Percentiles rank a stretch among this genome's conserved stretches.
Evolutionary conservation across 2,329 filamentous ascomycete species (phyloP).

Genomic region (Dichotomopilus funicola): DNA sequence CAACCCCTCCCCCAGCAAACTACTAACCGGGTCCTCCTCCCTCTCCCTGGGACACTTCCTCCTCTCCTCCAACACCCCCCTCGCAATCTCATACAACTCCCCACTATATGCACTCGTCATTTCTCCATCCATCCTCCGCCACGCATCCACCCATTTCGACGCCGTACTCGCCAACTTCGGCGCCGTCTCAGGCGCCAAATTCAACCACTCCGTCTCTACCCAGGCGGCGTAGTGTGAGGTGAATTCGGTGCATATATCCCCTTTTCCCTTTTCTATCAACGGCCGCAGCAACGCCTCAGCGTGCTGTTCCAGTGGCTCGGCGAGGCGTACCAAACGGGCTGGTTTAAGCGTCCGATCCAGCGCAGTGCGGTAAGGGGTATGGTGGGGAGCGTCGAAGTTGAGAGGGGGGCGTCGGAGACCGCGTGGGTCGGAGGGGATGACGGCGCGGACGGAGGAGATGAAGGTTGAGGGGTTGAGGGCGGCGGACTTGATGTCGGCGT

Average conservation of each 20-base stretch:
- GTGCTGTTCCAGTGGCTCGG: neutral
- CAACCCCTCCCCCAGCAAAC: slow-evolving; percentile 1
- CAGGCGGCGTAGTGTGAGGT: slow-evolving; percentile 1
- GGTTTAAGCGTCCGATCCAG: slow-evolving; percentile 2
- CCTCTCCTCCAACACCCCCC: neutral
- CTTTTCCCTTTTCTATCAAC: neutral
- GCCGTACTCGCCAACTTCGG: neutral
- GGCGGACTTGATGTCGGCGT: slow-evolving; percentile 1
- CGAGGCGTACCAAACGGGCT: neutral
- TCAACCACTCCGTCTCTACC: slow-evolving; percentile 5
- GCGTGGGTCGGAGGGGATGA: slow-evolving; percentile 12
- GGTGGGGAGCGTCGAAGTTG: slow-evolving; percentile 4
- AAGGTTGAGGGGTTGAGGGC: slow-evolving; percentile 6
- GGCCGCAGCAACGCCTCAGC: neutral
- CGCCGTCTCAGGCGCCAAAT: slow-evolving; percentile 1
- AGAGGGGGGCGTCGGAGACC: slow-evolving; percentile 6
- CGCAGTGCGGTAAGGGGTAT: slow-evolving; percentile 4
- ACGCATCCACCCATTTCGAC: neutral
- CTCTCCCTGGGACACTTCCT: neutral
- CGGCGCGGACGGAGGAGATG: slow-evolving; percentile 13
- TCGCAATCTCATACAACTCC: slow-evolving; percentile 2
- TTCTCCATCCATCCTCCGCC: slow-evolving; percentile 1
- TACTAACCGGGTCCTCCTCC: neutral
- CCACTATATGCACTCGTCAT: neutral
- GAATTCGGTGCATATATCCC: slow-evolving; percentile 4